Evolutionary conservation across 2,329 filamentous ascomycete genomes (phyloP).

Genomic region (Apiospora marii): DNA sequence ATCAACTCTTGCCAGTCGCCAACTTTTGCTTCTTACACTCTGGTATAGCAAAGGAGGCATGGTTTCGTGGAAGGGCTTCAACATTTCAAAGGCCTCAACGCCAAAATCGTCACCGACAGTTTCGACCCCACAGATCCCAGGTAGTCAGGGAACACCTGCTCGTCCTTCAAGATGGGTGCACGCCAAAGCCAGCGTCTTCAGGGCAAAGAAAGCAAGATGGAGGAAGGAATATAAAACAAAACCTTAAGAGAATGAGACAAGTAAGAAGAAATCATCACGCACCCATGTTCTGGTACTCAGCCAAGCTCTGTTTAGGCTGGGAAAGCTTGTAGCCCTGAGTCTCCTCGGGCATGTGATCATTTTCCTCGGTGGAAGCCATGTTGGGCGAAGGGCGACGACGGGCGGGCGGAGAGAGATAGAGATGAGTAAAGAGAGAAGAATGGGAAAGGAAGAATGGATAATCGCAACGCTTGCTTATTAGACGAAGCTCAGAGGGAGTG

Average conservation of each 20-base stretch:
- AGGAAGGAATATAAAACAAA: conserved; percentile 24
- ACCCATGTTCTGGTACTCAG: conserved; percentile 95
- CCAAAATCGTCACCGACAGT: conserved; percentile 8
- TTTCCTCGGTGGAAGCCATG: conserved; percentile 78
- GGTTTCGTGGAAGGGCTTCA: neutral
- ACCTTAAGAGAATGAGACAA: conserved; percentile 20
- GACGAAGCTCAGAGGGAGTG: conserved; percentile 1
- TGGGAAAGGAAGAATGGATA: conserved; percentile 7
- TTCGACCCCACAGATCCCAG: conserved; percentile 9
- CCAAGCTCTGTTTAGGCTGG: conserved; percentile 94
- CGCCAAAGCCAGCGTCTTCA: conserved; percentile 3
- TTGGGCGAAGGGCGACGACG: conserved; percentile 39
- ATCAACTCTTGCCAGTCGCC: conserved; percentile 1
- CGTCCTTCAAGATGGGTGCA: neutral
- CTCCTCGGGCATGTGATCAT: conserved; percentile 86
- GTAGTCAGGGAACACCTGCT: neutral
- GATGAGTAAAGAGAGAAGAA: conserved; percentile 21
- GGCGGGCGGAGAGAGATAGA: neutral
- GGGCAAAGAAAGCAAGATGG: neutral
- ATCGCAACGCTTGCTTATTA: conserved; percentile 17
- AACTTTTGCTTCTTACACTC: neutral
- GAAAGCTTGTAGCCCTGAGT: conserved; percentile 98
- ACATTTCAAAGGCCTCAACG: neutral
- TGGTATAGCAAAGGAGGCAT: neutral
- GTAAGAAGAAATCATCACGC: conserved; percentile 36